phyloP scores from a whole-genome alignment of 2,329 filamentous ascomycete genomes.

The Ophiobolus disseminans region DNA sequence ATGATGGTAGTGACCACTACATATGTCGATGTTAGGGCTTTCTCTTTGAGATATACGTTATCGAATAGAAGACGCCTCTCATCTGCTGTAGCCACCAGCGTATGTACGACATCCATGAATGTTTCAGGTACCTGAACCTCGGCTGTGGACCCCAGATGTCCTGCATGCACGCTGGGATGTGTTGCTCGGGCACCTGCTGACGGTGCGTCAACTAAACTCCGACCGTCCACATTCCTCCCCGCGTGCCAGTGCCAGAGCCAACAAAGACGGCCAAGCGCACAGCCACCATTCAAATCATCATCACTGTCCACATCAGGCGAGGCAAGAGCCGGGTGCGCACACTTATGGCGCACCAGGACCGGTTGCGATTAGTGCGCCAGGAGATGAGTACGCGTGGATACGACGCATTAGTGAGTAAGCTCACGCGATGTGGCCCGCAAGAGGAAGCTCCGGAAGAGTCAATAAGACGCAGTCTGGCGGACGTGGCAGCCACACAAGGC shows the following conservation, averaged over 20 bases:
- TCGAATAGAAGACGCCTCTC: too few relatives aligned
- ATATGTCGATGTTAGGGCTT: too few relatives aligned
- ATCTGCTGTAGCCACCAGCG: too few relatives aligned
- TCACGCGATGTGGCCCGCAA: constrained; percentile 20
- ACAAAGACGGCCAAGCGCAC: constrained; percentile 25
- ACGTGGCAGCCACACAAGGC: too few relatives aligned
- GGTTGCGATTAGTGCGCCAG: constrained; percentile 24
- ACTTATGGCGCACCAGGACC: constrained; percentile 20
- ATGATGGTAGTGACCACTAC: too few relatives aligned
- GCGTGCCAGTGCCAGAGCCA: constrained; percentile 14
- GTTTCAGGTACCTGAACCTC: constrained; percentile 3
- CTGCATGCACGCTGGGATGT: constrained; percentile 10
- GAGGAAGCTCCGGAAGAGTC: constrained; percentile 13
- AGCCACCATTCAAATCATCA: constrained; percentile 26
- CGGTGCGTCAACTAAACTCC: constrained; percentile 11
- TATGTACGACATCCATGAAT: too few relatives aligned
- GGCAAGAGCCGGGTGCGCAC: constrained; percentile 22
- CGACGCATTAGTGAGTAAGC: constrained; percentile 26
- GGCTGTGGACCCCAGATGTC: constrained; percentile 1
- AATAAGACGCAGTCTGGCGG: too few relatives aligned
- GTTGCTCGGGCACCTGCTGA: constrained; percentile 7
- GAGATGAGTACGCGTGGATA: constrained; percentile 22
- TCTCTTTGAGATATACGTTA: too few relatives aligned
- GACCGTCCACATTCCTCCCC: constrained; percentile 18
- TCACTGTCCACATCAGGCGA: constrained; percentile 18